Percentiles rank a stretch among this genome's conserved stretches.
phyloP scores from a whole-genome alignment of 2,329 filamentous ascomycete genomes.

The Fusarium sp. region DNA sequence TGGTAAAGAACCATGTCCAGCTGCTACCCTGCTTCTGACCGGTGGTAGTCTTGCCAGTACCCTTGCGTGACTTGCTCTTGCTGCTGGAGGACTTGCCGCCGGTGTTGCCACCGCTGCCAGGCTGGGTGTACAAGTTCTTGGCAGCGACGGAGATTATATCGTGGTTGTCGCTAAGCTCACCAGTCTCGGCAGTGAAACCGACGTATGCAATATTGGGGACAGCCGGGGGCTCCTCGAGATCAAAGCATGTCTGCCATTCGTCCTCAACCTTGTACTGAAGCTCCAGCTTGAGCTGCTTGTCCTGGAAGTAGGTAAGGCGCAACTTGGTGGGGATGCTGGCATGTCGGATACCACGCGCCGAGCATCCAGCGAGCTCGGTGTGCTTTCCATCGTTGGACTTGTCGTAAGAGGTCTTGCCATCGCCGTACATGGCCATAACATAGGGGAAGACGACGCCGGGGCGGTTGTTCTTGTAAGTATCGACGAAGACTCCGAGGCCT shows the following conservation, averaged over 20 bases:
- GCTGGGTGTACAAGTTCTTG: slow-evolving; percentile 84
- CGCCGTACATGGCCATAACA: slow-evolving; percentile 98
- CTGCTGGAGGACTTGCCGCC: slow-evolving; percentile 53
- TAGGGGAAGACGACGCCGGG: slow-evolving; percentile 96
- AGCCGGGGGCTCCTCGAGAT: slow-evolving; percentile 74
- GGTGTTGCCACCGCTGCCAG: slow-evolving; percentile 54
- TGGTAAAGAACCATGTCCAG: slow-evolving; percentile 78
- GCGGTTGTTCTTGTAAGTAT: slow-evolving; percentile 99
- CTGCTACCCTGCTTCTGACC: slow-evolving; percentile 59
- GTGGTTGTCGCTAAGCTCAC: slow-evolving; percentile 96
- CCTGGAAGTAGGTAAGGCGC: slow-evolving; percentile 94
- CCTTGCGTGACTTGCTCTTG: slow-evolving; percentile 53
- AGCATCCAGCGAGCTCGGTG: slow-evolving; percentile 93
- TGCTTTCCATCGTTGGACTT: slow-evolving; percentile 94
- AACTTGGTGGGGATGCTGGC: slow-evolving; percentile 84
- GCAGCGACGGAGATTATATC: slow-evolving; percentile 90
- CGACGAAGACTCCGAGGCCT: slow-evolving; percentile 93
- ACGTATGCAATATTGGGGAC: slow-evolving; percentile 83
- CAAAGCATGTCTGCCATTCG: slow-evolving; percentile 92
- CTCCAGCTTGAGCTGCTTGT: slow-evolving; percentile 90
- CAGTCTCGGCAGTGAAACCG: slow-evolving; percentile 88
- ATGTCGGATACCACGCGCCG: slow-evolving; percentile 89
- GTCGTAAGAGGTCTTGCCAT: slow-evolving; percentile 90
- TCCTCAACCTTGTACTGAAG: slow-evolving; percentile 93
- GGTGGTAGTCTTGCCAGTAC: slow-evolving; percentile 50